Conservation (phyloP, 208 protist species). For the Trypanosoma conorhini region DNA sequence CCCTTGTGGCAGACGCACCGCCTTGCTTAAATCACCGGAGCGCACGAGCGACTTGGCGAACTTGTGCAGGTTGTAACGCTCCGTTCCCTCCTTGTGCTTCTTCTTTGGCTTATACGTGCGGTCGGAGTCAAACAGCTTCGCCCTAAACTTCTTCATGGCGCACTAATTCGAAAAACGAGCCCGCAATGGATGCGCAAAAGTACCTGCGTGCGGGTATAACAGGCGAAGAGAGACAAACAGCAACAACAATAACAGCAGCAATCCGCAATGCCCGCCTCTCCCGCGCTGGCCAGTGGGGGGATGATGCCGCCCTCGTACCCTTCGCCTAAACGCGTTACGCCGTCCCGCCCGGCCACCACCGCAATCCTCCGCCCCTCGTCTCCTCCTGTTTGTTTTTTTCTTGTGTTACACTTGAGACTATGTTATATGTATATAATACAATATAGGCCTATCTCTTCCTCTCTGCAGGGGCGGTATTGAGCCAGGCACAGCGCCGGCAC, state of each 20-base stretch:
- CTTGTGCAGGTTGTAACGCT: conserved; percentile 96
- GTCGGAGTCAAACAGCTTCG: conserved; percentile 89
- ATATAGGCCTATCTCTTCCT: no score
- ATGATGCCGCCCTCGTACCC: no score
- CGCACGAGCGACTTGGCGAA: conserved; percentile 83
- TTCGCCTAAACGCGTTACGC: no score
- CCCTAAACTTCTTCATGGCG: conserved; percentile 65
- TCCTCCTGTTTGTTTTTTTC: no score
- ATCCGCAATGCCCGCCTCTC: no score
- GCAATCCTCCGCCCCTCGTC: no score
- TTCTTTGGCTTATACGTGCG: conserved; percentile 97
- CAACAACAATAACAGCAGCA: not conserved
- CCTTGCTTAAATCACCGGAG: conserved; percentile 94
- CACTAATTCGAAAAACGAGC: not conserved
- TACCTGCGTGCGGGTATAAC: not conserved
- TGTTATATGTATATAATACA: no score
- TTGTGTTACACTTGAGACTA: no score
- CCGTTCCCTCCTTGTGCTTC: conserved; percentile 93
- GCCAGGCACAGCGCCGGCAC: no score
- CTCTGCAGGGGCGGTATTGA: no score
- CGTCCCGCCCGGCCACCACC: no score
- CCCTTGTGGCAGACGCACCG: conserved; percentile 94
- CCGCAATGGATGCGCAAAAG: not conserved
- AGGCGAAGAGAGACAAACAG: not conserved
- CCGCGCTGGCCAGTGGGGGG: no score